Evolutionary conservation across 179 eudicot genomes (phyloP).

Genomic region (Camellia oleifera): DNA sequence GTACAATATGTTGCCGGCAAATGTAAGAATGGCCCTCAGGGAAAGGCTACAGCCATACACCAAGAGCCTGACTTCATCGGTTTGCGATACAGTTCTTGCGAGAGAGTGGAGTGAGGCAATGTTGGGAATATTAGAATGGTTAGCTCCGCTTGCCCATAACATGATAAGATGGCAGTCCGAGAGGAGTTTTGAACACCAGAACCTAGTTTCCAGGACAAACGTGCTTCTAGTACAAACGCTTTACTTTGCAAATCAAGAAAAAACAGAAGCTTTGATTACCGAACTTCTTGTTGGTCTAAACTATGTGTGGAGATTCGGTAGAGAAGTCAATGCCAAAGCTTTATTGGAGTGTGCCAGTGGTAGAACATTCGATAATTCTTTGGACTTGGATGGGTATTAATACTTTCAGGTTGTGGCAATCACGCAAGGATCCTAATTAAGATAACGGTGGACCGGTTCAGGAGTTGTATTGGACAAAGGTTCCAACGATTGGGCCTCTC

Average conservation of each 20-base stretch:
- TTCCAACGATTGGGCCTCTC: slow-evolving; percentile 5
- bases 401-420: background rate
- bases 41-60: slow-evolving; percentile 44
- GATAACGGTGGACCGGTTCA: background rate
- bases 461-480: background rate
- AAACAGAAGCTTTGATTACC: slow-evolving; percentile 50
- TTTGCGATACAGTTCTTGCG: slow-evolving; percentile 46
- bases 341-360: slow-evolving; percentile 36
- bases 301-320: slow-evolving; percentile 56
- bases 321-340: slow-evolving; percentile 49
- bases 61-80: slow-evolving; percentile 33
- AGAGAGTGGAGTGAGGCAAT: slow-evolving; percentile 59
- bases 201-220: slow-evolving; percentile 38
- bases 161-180: slow-evolving; percentile 69
- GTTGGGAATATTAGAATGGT: slow-evolving; percentile 50
- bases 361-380: slow-evolving; percentile 29
- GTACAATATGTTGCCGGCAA: slow-evolving; percentile 58
- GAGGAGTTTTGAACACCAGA: slow-evolving; percentile 64
- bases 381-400: slow-evolving; percentile 15
- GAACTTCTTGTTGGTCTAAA: slow-evolving; percentile 74
- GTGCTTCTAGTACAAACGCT: slow-evolving; percentile 65
- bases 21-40: slow-evolving; percentile 41
- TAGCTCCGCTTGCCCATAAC: slow-evolving; percentile 69
- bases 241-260: slow-evolving; percentile 55
- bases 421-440: background rate